Base-by-base conservation (phyloP, 2,329 filamentous ascomycete species). In the Elsinoe arachidis region DNA sequence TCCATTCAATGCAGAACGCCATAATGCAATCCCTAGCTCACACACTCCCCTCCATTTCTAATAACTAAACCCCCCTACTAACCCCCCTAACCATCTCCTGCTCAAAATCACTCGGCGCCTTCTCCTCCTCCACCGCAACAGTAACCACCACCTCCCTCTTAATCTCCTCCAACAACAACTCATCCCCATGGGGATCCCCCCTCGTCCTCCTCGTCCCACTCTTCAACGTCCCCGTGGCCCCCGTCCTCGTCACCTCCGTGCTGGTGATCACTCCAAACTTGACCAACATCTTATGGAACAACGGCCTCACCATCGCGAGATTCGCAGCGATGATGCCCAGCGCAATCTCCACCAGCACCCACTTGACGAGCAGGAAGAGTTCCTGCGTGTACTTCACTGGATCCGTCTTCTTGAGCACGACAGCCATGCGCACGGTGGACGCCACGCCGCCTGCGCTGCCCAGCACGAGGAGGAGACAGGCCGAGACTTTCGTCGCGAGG, bases 271-370 rank as follows among this genome's bases (percentile, higher is more conserved):
- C 39, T 1, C 54, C 54, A 9, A 56, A 23, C 38, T 56, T 46
- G 41, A 49, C 43, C 12, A 56, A 26, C 41, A 56, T 11, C 39
- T 46, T 49, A 15, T 56, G 59, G 56, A 69, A 67, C 2, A 72
- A 59, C 6, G 70, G 68, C n/a, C 69, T 64, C 10, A 71, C 60
- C 5, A 69, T 68, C 1, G 67, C 65, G 3, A 69, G 58, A 10
- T 65, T 68, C 4, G 68, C 65, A 14, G 70, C 69, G 15, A 64
- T 63, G n/a, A 71, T 66, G 23, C 68, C 68, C 3, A 72, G 60
- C 14, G 68, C 69, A 17, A 65, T 65, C 59, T 73, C 70, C 26
- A 67, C 58, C 37, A 65, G 64, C 11, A 65, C 66, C 64, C 66
- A 68, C 12, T 69, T 64, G 41, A 63, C 63, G 9, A 56, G 38